These are phyloP conservation scores for Acidomyces sp. DNA, from an alignment of 495 filamentous ascomycete genomes.

Conservation along the genomic window DNA sequence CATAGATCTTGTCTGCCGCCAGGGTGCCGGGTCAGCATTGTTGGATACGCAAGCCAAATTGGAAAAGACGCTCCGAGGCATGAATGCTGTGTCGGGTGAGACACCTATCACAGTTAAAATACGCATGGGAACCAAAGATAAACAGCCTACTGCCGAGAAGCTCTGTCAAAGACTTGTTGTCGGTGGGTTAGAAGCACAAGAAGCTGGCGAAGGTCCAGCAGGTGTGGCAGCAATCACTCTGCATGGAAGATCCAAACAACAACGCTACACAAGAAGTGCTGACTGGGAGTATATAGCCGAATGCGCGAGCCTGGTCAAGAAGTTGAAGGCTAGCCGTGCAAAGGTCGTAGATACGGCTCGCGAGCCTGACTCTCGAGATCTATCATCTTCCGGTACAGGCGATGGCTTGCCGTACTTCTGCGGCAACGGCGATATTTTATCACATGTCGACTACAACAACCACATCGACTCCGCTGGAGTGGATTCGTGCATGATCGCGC, in stretches of 20 bases:
- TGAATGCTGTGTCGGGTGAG: constrained; percentile 80
- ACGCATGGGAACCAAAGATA: constrained; percentile 76
- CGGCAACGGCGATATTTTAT: constrained; percentile 93
- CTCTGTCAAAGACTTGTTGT: constrained; percentile 70
- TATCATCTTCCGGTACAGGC: constrained; percentile 31
- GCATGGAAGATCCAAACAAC: constrained; percentile 84
- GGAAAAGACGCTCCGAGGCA: constrained; percentile 82
- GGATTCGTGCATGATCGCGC: constrained; percentile 80
- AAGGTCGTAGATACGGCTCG: constrained; percentile 57
- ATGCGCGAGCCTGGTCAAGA: constrained; percentile 69
- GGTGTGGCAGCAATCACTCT: constrained; percentile 88
- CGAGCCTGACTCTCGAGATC: constrained; percentile 49
- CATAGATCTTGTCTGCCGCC: constrained; percentile 78
- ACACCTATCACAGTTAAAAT: constrained; percentile 90
- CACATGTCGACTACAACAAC: constrained; percentile 71
- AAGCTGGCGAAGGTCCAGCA: constrained; percentile 47
- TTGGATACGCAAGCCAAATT: constrained; percentile 71
- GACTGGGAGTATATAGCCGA: constrained; percentile 92
- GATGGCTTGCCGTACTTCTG: constrained; percentile 67
- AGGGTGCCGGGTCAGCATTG: constrained; percentile 86
- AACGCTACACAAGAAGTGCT: constrained; percentile 77
- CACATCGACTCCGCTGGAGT: constrained; percentile 66
- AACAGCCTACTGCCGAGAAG: constrained; percentile 63
- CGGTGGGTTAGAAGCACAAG: constrained; percentile 53
- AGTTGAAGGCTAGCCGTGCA: constrained; percentile 52